These are phyloP conservation scores for Pseudogymnoascus destructans DNA, from an alignment of 2,329 filamentous ascomycete genomes.

Conservation along the genomic window DNA sequence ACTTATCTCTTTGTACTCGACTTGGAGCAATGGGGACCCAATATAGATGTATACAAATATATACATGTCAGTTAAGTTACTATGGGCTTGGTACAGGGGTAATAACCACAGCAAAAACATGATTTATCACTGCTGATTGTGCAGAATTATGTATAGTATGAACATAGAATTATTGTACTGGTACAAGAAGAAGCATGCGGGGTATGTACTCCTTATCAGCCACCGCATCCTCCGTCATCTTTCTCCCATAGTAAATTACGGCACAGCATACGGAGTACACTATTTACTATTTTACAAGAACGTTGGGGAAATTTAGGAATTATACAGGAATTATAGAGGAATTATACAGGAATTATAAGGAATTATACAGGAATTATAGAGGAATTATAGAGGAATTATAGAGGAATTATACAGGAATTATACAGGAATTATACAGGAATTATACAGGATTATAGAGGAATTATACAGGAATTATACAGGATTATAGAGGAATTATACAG, in stretches of 20 bases:
- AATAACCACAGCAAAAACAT: background rate
- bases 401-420: background rate
- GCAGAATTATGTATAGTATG: background rate
- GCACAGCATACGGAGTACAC: background rate
- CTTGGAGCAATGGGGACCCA: background rate
- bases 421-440: background rate
- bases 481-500: background rate
- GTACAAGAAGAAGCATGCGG: background rate
- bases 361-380: too few species aligned
- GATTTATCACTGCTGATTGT: background rate
- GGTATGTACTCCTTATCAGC: conserved; percentile 3
- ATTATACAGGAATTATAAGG: background rate
- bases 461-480: too few species aligned
- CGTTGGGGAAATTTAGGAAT: background rate
- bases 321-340: background rate
- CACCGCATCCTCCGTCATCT: background rate
- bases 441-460: background rate
- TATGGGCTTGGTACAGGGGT: background rate
- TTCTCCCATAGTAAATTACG: background rate
- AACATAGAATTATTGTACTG: background rate
- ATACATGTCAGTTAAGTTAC: background rate
- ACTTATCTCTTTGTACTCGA: background rate
- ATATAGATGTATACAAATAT: background rate
- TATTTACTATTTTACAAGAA: background rate
- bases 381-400: background rate